These are phyloP conservation scores for Dalbergia oliveri DNA, from an alignment of 306 rosid genomes.

Conservation along the genomic window DNA sequence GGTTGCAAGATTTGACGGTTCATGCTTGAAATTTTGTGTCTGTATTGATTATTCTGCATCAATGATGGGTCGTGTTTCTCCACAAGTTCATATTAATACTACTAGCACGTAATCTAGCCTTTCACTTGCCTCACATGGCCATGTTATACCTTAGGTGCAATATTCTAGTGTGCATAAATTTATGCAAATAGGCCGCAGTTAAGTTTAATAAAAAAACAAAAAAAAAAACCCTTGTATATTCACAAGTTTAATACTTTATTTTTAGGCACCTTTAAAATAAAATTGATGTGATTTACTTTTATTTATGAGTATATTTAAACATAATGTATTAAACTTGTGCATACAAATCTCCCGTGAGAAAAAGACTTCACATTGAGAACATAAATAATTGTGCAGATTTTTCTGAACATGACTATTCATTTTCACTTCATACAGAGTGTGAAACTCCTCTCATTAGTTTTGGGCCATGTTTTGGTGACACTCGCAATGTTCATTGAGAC, in stretches of 20 bases:
- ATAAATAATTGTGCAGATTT: not conserved
- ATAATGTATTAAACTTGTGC: no score
- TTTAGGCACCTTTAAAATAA: no score
- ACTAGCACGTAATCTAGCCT: not conserved
- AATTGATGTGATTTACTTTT: no score
- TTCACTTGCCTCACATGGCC: not conserved
- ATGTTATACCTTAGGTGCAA: not conserved
- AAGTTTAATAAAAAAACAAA: not conserved
- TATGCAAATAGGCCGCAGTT: not conserved
- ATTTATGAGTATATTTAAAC: no score
- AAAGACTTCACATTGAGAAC: not conserved
- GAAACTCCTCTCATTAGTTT: no score
- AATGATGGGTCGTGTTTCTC: not conserved
- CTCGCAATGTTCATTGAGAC: no score
- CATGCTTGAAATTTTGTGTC: not conserved
- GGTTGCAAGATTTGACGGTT: conserved; percentile 4
- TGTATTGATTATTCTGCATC: not conserved
- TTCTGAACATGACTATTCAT: not conserved
- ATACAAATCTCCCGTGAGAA: no score
- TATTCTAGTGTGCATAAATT: not conserved
- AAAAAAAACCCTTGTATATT: not conserved
- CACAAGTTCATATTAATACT: not conserved
- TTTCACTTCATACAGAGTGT: no score
- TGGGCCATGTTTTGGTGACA: no score
- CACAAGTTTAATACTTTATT: no score